phyloP scores from a whole-genome alignment of 345 rosid species.

The Bruguiera sexangula region DNA sequence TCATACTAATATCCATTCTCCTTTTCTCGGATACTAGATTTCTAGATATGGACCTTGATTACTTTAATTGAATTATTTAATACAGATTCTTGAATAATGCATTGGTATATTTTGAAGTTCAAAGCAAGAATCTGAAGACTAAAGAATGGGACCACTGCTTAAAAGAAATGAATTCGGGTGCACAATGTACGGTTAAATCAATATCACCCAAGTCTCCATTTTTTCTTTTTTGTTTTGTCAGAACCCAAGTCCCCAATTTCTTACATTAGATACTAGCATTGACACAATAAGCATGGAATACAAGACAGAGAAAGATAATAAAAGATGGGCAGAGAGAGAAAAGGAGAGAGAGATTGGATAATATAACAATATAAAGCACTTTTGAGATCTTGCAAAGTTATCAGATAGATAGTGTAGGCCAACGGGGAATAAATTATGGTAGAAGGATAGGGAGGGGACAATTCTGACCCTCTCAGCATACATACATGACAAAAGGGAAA shows the following conservation, averaged over 20 bases:
- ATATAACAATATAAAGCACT: slow-evolving; percentile 25
- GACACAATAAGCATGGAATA: not conserved
- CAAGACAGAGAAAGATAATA: not conserved
- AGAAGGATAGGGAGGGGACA: slow-evolving; percentile 27
- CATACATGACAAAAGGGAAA: slow-evolving; percentile 12
- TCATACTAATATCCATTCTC: not conserved
- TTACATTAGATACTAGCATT: slow-evolving; percentile 1
- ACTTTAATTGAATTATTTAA: not conserved
- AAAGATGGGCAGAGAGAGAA: slow-evolving; percentile 6
- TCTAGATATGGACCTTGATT: not conserved
- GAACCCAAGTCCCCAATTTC: not conserved
- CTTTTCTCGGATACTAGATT: slow-evolving; percentile 6
- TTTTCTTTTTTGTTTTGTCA: not conserved
- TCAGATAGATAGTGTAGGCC: slow-evolving; percentile 51
- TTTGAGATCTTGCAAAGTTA: slow-evolving; percentile 48
- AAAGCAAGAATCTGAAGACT: slow-evolving; percentile 30
- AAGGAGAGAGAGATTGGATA: slow-evolving; percentile 3
- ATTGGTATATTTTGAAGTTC: slow-evolving; percentile 23
- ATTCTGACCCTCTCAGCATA: slow-evolving; percentile 9
- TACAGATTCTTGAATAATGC: slow-evolving; percentile 9
- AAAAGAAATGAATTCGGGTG: slow-evolving; percentile 21
- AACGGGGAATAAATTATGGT: slow-evolving; percentile 38
- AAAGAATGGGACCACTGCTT: slow-evolving; percentile 19
- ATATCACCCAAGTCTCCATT: not conserved
- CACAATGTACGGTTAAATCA: slow-evolving; percentile 14